Evolutionary conservation across 768 basidiomycete species (phyloP), one percentile per base, ranked within the genome.

Genomic region (Xerocomus brunneocitrinus): DNA sequence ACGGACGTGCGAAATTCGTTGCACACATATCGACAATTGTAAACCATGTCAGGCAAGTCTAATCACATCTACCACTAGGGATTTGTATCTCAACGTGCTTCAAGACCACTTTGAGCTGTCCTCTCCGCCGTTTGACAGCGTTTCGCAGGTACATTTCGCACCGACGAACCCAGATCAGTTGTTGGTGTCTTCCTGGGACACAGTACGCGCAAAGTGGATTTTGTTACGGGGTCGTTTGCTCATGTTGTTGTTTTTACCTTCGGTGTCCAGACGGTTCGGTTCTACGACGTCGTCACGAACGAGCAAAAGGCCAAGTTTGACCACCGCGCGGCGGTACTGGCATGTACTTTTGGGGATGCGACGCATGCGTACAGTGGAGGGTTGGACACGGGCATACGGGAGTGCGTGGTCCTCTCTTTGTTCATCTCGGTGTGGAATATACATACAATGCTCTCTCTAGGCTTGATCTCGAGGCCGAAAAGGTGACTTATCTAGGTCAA

Each of bases 161-260:
- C 89, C 92, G 1, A 77, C 78, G 3, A 81, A 88, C 66, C 85
- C 93, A 3, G 78, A 87, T 50, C 84, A 87, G 19, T 73, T 98
- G 1, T 73, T 98, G 0, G 90, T 89, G 16, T 83, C 91, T 12
- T 87, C 89, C 55, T 98, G 95, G 95, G 95, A 98, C 70, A 82
- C 89, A 58, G 81, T 79, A 70, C 74, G 49, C 34, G 73, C 4
- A 27, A 51, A 14, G 14, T 16, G 19, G 31, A 0, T 16, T 13
- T n/a, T 41, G 9, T 13, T 6, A 27, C 14, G 13, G 3, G 13
- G 25, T 14, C 41, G 19, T 13, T 8, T 6, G 14, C 25, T 42
- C 24, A 42, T 32, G 27, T 3, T 27, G 27, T 27, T 27, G 31
- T 8, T 28, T 28, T 14, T 27, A 0, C 24, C 6, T 39, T 8